phyloP scores from a whole-genome alignment of 148 eudicot genomes.

The Amaranthus hypochondriacus region DNA sequence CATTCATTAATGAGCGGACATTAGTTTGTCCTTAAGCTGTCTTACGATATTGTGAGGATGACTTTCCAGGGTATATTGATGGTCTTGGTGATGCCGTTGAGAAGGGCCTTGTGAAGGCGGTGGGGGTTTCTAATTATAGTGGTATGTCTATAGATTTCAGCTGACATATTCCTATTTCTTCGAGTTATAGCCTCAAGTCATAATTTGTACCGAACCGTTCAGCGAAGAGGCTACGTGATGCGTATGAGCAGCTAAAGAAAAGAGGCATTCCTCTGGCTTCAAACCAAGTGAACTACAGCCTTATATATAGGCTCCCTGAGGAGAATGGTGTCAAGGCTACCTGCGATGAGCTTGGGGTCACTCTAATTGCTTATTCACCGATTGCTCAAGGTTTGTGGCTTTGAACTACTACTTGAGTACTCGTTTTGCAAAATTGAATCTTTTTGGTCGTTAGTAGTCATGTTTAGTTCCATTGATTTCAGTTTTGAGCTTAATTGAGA shows the following conservation, averaged over 20 bases:
- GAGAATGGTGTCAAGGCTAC: slow-evolving; percentile 93
- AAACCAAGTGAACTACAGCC: slow-evolving; percentile 98
- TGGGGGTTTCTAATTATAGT: slow-evolving; percentile 90
- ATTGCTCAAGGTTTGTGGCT: slow-evolving; percentile 73
- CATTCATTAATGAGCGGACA: slow-evolving; percentile 17
- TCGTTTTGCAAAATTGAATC: no score
- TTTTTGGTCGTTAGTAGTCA: no score
- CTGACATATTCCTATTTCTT: not conserved
- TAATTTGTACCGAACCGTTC: not conserved
- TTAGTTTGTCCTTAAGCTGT: slow-evolving; percentile 6
- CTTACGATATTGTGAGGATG: slow-evolving; percentile 1
- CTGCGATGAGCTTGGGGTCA: slow-evolving; percentile 94
- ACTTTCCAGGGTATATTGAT: slow-evolving; percentile 75
- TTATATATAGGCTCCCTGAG: slow-evolving; percentile 84
- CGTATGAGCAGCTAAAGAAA: slow-evolving; percentile 64
- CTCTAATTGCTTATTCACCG: slow-evolving; percentile 90
- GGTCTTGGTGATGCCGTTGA: slow-evolving; percentile 97
- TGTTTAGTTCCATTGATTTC: no score
- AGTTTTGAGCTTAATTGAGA: no score
- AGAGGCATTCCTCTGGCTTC: slow-evolving; percentile 93
- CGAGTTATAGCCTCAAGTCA: no score
- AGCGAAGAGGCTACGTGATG: slow-evolving; percentile 87
- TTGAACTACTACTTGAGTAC: no score
- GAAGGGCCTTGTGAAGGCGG: slow-evolving; percentile 94
- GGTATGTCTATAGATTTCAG: slow-evolving; percentile 38